Base-by-base conservation (phyloP, 169 alveolate genomes). In the Neospora caninum region DNA sequence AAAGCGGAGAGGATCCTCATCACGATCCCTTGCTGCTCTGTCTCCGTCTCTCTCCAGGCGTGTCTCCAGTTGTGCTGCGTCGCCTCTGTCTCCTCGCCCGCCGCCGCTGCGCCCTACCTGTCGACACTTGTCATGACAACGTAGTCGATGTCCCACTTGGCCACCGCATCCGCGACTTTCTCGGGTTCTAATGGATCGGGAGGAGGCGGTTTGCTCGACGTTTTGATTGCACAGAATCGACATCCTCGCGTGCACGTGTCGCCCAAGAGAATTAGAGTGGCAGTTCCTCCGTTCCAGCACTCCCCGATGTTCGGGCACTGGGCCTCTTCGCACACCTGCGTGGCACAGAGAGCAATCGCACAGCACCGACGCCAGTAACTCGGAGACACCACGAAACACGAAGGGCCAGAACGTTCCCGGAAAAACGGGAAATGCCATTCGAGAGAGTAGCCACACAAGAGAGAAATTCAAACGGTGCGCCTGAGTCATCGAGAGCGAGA, bases 161-260 rank as follows among this genome's bases (percentile, higher is more conserved):
- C 94, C 38, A 96, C 95, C 41, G 97, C 97, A 69, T 91, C 95
- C 42, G 97, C 97, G n/a, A 95, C 95, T 53, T 95, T 96, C 49
- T 92, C 88, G 45, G 97, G 97, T 87, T 96, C 97, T 36, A 86
- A 78, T 31, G 96, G 94, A 86, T 96, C 97, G 42, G 97, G 96
- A 1, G 97, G 95, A n/a, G 95, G 95, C 39, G 97, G 97, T 88
- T 94, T 94, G 39, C 96, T 45, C 53, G 96, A 88, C 16, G 98
- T 96, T 87, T 96, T 96, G 41, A 96, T 94, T 1, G 97, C 95
- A 58, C 98, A 96, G 80, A 96, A 96, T 42, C 95, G 93, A 92
- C 98, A 96, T 54, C 97, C 98, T 70, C 98, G 82, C 49, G 98
- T 96, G 91, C 98, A 96, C 2, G 98, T 96, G 84, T 96, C 98